phyloP scores from a whole-genome alignment of 306 rosid species.

The Vigna trinervia region DNA sequence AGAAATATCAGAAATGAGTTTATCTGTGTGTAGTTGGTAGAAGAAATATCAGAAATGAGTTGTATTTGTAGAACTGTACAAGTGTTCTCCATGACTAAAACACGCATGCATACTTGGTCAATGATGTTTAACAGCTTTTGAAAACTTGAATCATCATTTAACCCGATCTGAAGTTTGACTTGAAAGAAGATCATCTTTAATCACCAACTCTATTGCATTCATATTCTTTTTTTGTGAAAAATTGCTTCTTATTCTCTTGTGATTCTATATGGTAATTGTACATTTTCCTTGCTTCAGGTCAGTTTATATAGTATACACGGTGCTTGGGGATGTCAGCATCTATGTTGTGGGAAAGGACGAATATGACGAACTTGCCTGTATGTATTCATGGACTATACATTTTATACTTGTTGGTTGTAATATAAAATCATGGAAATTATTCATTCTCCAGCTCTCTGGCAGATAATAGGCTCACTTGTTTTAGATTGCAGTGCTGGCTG shows the following conservation, averaged over 20 bases:
- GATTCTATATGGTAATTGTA: background rate
- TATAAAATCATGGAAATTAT: background rate
- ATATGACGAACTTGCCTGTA: constrained; percentile 89
- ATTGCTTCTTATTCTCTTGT: background rate
- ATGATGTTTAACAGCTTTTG: constrained; percentile 24
- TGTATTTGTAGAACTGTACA: constrained; percentile 9
- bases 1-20: background rate
- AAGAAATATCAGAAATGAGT: background rate
- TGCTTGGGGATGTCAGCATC: constrained; percentile 93
- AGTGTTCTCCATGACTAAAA: background rate
- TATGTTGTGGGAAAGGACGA: constrained; percentile 90
- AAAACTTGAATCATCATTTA: background rate
- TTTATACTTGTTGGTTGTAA: background rate
- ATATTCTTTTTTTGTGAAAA: background rate
- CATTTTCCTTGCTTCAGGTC: constrained; percentile 66
- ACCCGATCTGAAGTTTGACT: constrained; percentile 15
- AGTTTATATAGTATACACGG: constrained; percentile 89
- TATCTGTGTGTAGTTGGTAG: background rate
- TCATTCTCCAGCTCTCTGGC: constrained; percentile 13
- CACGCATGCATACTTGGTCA: constrained; percentile 19
- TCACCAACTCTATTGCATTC: background rate
- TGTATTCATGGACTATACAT: constrained; percentile 43
- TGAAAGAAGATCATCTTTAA: constrained; percentile 3
- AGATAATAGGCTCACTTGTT: constrained; percentile 4
- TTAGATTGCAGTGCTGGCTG: background rate